Percentiles rank a stretch among this genome's conserved stretches.
Evolutionary conservation across 495 filamentous ascomycete genomes (phyloP).

Genomic region (Penicilliopsis zonata): DNA sequence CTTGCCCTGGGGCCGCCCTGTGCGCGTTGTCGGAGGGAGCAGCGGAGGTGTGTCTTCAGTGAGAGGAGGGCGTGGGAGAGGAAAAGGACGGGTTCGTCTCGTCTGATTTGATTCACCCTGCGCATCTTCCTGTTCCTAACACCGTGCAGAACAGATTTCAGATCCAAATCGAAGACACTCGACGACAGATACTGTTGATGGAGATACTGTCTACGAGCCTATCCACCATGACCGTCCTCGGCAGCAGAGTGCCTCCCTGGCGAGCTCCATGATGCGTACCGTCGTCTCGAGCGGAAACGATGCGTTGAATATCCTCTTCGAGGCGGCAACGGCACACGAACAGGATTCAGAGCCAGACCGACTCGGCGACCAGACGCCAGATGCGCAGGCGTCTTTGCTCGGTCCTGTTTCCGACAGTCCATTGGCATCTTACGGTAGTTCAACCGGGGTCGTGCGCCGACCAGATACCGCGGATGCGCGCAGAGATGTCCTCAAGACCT

Average conservation of each 20-base stretch:
- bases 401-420: too few relatives aligned
- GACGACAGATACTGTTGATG: too few relatives aligned
- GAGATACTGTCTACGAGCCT: not conserved
- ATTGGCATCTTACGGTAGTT: not conserved
- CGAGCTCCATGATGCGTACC: slow-evolving; percentile 36
- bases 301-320: slow-evolving; percentile 41
- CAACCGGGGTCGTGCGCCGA: slow-evolving; percentile 13
- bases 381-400: too few relatives aligned
- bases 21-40: slow-evolving; percentile 79
- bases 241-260: slow-evolving; percentile 21
- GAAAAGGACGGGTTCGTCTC: slow-evolving; percentile 21
- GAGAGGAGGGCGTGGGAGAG: slow-evolving; percentile 50
- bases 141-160: slow-evolving; percentile 1
- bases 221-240: slow-evolving; percentile 2
- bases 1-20: slow-evolving; percentile 83
- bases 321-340: slow-evolving; percentile 32
- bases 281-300: slow-evolving; percentile 40
- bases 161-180: too few relatives aligned
- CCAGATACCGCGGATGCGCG: slow-evolving; percentile 19
- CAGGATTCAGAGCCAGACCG: too few relatives aligned
- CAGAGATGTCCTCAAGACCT: slow-evolving; percentile 27
- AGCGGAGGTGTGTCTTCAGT: slow-evolving; percentile 88
- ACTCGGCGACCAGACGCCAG: slow-evolving; percentile 8
- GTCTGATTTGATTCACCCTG: not conserved
- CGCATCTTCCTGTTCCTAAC: not conserved